Base-by-base conservation (phyloP, 2,329 filamentous ascomycete genomes). In the Penicillium fuscoglaucum region DNA sequence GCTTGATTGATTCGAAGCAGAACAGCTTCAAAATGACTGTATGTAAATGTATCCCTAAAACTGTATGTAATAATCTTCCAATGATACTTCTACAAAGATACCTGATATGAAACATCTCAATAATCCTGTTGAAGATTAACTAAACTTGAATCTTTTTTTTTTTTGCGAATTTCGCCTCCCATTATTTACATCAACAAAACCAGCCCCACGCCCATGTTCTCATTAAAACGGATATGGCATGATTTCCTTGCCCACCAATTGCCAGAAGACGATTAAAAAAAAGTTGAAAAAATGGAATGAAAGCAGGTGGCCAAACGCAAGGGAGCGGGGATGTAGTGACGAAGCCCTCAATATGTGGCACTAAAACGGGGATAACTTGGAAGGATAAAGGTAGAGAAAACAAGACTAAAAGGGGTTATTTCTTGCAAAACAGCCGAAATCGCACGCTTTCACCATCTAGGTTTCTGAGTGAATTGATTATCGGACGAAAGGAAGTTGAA, bases 101-200 rank as follows among this genome's bases (percentile, higher is more conserved):
- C 17, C 17, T 48, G 31, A 48, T 40, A 37, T 47, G 31, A 39
- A 21, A 39, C 17, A 48, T 47, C 9, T 39, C n/a, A 21, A 53
- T n/a, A 37, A 51, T 45, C n/a, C 39, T 37, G 24, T 28, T 29
- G 17, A 46, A 41, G 41, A 28, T 12, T 15, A 51, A 29, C 33
- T 37, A 44, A 48, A 52, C 47, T 61, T 56, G 51, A 31, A 59
- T 62, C 28, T 66, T 59, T 58, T 46, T 60, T 57, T 59, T 50
- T 52, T 53, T 48, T 49, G 21, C 46, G 31, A 59, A 64, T 62
- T 64, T 54, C 60, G 60, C 64, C 62, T 68, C 66, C 62, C 63
- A 60, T 64, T 71, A 73, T 72, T 70, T 73, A 72, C 70, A 73
- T 68, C 67, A 67, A 69, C 66, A 64, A 50, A 60, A 61, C 63